Conservation (phyloP, 2,329 filamentous ascomycete genomes). For the Seiridium cupressi region DNA sequence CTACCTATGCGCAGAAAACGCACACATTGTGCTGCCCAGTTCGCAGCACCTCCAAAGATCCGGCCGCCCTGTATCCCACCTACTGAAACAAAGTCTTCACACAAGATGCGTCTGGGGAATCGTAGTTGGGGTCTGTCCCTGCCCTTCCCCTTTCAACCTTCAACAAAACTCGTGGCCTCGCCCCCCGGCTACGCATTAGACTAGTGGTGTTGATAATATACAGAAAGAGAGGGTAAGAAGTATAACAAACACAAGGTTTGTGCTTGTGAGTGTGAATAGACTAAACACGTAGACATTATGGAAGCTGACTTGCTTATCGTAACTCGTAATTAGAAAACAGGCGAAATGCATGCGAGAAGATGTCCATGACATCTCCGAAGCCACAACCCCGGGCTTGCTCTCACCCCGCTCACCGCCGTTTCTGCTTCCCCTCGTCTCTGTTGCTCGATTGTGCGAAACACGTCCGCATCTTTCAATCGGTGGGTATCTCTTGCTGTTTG, state of each 20-base stretch:
- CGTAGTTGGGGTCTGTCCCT: background rate
- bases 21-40: background rate
- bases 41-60: background rate
- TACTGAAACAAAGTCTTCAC: background rate
- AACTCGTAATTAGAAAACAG: conserved; percentile 20
- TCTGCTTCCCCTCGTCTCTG: background rate
- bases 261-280: conserved; percentile 12
- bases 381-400: too few species aligned
- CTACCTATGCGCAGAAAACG: background rate
- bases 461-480: background rate
- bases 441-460: conserved; percentile 3
- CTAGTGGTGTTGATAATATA: conserved; percentile 27
- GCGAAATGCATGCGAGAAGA: background rate
- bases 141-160: background rate
- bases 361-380: background rate
- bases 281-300: conserved; percentile 33
- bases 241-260: conserved; percentile 19
- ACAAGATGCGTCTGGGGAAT: background rate
- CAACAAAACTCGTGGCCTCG: too few species aligned
- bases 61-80: background rate
- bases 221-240: conserved; percentile 21
- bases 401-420: background rate
- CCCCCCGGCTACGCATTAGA: too few species aligned
- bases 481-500: conserved; percentile 11
- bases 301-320: conserved; percentile 21